These are phyloP conservation scores for Xanthoconium purpureum DNA, from an alignment of 768 basidiomycete species.

Conservation along the genomic window DNA sequence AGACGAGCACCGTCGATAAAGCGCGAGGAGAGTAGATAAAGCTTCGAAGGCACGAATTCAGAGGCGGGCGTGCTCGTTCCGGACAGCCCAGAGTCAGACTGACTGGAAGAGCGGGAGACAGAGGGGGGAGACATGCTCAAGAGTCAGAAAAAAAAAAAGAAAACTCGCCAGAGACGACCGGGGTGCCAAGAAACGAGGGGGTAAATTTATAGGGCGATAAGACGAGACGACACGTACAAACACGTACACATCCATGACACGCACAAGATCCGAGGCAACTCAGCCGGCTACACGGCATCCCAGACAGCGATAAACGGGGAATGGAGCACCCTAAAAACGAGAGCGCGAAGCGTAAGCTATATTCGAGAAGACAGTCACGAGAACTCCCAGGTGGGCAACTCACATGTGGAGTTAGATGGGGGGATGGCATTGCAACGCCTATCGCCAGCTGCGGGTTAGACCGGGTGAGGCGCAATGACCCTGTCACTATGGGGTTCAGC, in stretches of 20 bases:
- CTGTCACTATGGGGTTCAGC: not conserved
- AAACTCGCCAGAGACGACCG: not conserved
- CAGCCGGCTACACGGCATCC: not conserved
- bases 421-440: not conserved
- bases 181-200: conserved; percentile 1
- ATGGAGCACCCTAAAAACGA: not conserved
- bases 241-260: conserved; percentile 13
- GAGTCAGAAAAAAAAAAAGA: not conserved
- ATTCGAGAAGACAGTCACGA: not conserved
- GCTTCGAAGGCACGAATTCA: conserved; percentile 19
- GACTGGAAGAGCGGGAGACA: conserved; percentile 8
- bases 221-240: conserved; percentile 17
- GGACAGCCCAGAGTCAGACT: conserved; percentile 16
- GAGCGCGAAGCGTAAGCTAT: not conserved
- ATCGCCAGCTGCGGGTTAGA: conserved; percentile 3
- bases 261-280: not conserved
- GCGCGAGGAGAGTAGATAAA: conserved; percentile 25
- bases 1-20: conserved; percentile 14
- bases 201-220: conserved; percentile 24
- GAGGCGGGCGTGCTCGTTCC: conserved; percentile 25
- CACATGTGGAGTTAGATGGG: conserved; percentile 3
- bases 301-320: not conserved
- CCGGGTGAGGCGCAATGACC: not conserved
- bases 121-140: conserved; percentile 21
- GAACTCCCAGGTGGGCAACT: not conserved